A percentile compares a stretch with the other conserved stretches of the same genome.
phyloP scores from a whole-genome alignment of 2,329 filamentous ascomycete genomes.

The Sphaceloma murrayae region DNA sequence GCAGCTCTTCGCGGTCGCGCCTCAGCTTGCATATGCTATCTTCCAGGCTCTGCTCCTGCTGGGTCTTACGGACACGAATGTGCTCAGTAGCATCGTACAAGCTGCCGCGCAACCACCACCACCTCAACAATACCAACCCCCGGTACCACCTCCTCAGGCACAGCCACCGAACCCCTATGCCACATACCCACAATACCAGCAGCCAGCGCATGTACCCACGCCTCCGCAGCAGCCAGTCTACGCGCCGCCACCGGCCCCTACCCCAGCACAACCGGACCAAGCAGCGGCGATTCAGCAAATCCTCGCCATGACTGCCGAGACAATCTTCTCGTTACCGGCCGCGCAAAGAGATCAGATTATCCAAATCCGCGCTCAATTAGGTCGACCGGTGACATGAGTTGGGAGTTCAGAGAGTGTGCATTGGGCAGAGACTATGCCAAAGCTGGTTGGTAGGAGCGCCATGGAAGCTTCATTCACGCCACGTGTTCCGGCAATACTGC shows the following conservation, averaged over 20 bases:
- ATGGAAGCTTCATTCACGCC: no score
- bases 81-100: slow-evolving; percentile 73
- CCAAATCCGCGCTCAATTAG: slow-evolving; percentile 57
- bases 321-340: slow-evolving; percentile 59
- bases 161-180: slow-evolving; percentile 29
- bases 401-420: no score
- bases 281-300: slow-evolving; percentile 72
- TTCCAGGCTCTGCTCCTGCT: slow-evolving; percentile 91
- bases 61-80: slow-evolving; percentile 78
- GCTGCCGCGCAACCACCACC: slow-evolving; percentile 33
- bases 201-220: slow-evolving; percentile 31
- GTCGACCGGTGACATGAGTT: slow-evolving; percentile 19
- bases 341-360: slow-evolving; percentile 59
- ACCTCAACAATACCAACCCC: slow-evolving; percentile 21
- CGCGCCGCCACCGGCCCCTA: slow-evolving; percentile 29
- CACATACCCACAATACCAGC: slow-evolving; percentile 31
- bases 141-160: slow-evolving; percentile 23
- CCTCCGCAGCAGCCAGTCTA: slow-evolving; percentile 34
- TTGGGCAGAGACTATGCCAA: slow-evolving; percentile 1
- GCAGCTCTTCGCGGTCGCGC: slow-evolving; percentile 77
- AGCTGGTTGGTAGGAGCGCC: no score
- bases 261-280: slow-evolving; percentile 46
- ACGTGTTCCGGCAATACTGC: no score
- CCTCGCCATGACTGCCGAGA: slow-evolving; percentile 66
- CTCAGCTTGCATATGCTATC: slow-evolving; percentile 86